Evolutionary conservation across 257 asterid species (phyloP).

Genomic region (Solanum piurae): DNA sequence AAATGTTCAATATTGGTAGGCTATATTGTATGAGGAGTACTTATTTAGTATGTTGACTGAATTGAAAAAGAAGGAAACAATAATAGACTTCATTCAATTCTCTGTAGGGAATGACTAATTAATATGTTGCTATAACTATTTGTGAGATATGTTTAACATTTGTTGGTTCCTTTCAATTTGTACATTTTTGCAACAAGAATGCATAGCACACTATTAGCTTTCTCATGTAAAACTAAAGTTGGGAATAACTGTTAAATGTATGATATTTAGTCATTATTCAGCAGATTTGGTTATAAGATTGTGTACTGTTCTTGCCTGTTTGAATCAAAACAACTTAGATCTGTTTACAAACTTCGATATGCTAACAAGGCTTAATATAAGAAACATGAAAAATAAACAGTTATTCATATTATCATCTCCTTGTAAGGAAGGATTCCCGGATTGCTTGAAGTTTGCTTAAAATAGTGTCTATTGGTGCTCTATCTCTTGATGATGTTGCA

Average conservation of each 20-base stretch:
- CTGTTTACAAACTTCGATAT: not conserved
- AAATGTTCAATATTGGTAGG: not conserved
- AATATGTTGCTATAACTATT: not conserved
- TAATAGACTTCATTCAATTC: not conserved
- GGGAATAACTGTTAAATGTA: not conserved
- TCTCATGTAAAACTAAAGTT: not conserved
- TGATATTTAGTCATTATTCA: not conserved
- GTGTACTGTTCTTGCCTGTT: not conserved
- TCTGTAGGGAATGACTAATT: not conserved
- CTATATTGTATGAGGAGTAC: not conserved
- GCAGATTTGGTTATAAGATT: not conserved
- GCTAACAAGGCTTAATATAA: not conserved
- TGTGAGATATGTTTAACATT: not conserved
- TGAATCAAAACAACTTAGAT: not conserved
- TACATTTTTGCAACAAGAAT: not conserved
- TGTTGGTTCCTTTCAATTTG: not conserved
- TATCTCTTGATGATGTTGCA: conserved; percentile 3
- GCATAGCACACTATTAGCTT: not conserved
- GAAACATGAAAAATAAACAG: not conserved
- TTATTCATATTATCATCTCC: not conserved
- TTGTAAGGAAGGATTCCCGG: not conserved
- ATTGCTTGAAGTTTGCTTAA: conserved; percentile 10
- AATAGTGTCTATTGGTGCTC: conserved; percentile 8
- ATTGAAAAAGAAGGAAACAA: not conserved
- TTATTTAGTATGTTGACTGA: not conserved